Evolutionary conservation across 495 filamentous ascomycete genomes (phyloP).

Genomic region (Aspergillus avenaceus): DNA sequence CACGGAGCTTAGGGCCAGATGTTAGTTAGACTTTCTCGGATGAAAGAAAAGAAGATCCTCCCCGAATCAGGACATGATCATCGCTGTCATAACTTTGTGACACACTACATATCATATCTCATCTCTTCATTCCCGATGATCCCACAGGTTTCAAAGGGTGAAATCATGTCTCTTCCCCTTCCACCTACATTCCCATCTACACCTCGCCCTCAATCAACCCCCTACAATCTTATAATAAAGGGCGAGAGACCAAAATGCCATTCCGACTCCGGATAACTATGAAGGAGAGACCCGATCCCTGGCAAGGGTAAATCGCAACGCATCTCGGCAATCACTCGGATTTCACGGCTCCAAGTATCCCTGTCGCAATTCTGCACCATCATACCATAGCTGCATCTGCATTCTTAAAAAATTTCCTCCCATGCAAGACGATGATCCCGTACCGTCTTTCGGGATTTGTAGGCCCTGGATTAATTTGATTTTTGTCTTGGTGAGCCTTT

Average conservation of each 20-base stretch:
- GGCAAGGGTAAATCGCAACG: not conserved
- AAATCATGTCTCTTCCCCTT: not conserved
- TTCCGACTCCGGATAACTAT: too few relatives aligned
- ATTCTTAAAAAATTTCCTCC: too few relatives aligned
- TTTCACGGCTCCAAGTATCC: not conserved
- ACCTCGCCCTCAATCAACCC: not conserved
- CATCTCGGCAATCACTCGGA: not conserved
- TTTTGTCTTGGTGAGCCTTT: too few relatives aligned
- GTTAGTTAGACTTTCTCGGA: not conserved
- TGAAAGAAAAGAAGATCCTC: not conserved
- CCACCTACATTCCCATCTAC: not conserved
- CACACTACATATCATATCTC: not conserved
- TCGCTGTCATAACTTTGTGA: not conserved
- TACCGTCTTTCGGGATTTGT: not conserved
- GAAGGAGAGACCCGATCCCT: not conserved
- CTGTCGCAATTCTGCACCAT: not conserved
- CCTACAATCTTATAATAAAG: too few relatives aligned
- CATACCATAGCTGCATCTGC: not conserved
- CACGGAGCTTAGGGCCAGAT: not conserved
- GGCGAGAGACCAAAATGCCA: too few relatives aligned
- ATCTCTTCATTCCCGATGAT: not conserved
- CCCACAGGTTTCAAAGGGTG: not conserved
- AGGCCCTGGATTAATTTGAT: too few relatives aligned
- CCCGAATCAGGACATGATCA: not conserved
- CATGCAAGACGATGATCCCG: too few relatives aligned